phyloP scores from a whole-genome alignment of 2,329 filamentous ascomycete genomes.

The Lachnellula occidentalis region DNA sequence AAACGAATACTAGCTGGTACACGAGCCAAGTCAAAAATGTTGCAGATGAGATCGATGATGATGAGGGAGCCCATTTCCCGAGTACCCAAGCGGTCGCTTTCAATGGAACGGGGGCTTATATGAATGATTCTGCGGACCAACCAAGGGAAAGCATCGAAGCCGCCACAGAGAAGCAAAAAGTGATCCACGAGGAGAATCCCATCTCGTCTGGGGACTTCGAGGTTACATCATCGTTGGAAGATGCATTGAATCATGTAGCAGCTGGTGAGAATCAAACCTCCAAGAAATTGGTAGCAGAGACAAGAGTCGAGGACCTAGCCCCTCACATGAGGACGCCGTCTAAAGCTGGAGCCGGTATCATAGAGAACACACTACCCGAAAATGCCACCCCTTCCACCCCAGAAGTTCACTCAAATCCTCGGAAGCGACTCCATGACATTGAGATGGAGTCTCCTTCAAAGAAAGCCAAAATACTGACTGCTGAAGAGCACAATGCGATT shows the following conservation, averaged over 20 bases:
- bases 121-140: constrained; percentile 1
- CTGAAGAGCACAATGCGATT: constrained; percentile 87
- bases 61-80: constrained; percentile 33
- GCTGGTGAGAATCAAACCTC: neutral
- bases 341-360: neutral
- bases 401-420: neutral
- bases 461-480: constrained; percentile 50
- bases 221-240: constrained; percentile 30
- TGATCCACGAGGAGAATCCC: neutral
- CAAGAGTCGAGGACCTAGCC: neutral
- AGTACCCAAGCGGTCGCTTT: constrained; percentile 16
- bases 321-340: neutral
- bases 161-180: neutral
- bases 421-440: constrained; percentile 12
- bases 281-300: neutral
- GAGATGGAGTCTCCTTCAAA: constrained; percentile 18
- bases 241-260: constrained; percentile 24
- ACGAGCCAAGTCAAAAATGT: constrained; percentile 57
- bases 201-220: constrained; percentile 26
- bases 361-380: neutral
- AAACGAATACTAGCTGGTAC: constrained; percentile 80
- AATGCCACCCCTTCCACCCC: neutral
- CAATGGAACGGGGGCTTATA: constrained; percentile 10
- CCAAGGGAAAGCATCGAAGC: constrained; percentile 3
- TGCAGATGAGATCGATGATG: constrained; percentile 37